Conservation (phyloP, 2,329 filamentous ascomycete genomes). For the Alternaria brassicae region DNA sequence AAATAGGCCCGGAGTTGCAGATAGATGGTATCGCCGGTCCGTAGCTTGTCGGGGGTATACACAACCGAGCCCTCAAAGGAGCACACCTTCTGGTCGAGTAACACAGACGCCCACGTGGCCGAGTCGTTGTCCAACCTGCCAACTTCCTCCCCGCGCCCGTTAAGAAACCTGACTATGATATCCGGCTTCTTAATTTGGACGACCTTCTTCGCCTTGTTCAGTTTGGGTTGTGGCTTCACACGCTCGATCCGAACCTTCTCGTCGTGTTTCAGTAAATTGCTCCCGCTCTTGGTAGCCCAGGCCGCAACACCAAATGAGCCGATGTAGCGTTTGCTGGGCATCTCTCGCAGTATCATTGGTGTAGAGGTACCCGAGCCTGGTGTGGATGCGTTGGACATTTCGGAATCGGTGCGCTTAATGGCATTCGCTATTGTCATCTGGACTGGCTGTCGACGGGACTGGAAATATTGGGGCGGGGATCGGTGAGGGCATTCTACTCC, state of each 20-base stretch:
- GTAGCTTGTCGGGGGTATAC: slow-evolving; percentile 81
- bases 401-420: slow-evolving; percentile 36
- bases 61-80: slow-evolving; percentile 87
- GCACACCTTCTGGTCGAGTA: slow-evolving; percentile 91
- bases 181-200: slow-evolving; percentile 74
- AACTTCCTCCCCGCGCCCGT: slow-evolving; percentile 77
- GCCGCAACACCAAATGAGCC: slow-evolving; percentile 90
- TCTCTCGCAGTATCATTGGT: slow-evolving; percentile 42
- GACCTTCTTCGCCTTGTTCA: slow-evolving; percentile 49
- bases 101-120: slow-evolving; percentile 87
- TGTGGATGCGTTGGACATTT: slow-evolving; percentile 32
- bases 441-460: slow-evolving; percentile 24
- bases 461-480: slow-evolving; percentile 24
- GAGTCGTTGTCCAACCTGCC: slow-evolving; percentile 86
- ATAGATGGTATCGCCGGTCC: slow-evolving; percentile 94
- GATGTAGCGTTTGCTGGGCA: slow-evolving; percentile 74
- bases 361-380: slow-evolving; percentile 30
- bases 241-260: slow-evolving; percentile 88
- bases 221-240: slow-evolving; percentile 70
- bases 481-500: slow-evolving; percentile 52
- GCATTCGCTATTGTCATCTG: slow-evolving; percentile 35
- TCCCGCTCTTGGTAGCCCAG: slow-evolving; percentile 89
- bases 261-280: slow-evolving; percentile 76
- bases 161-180: slow-evolving; percentile 91
- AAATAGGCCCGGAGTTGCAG: slow-evolving; percentile 83